A percentile compares a stretch with the other conserved stretches of the same genome.
Evolutionary conservation across 2,329 filamentous ascomycete species (phyloP).

Genomic region (Aspergillus tubingensis): DNA sequence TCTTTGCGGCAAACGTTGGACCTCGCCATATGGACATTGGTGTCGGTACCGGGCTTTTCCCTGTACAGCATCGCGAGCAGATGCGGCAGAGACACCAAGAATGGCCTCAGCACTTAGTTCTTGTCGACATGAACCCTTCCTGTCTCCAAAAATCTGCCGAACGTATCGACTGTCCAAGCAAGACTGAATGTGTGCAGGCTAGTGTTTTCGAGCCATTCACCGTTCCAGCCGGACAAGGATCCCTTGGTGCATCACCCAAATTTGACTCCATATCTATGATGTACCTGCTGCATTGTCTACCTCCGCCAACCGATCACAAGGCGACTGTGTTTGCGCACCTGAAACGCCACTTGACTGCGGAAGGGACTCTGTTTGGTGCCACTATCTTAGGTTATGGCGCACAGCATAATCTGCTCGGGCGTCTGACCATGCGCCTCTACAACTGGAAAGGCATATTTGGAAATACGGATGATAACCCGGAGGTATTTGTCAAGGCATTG

Average conservation of each 20-base stretch:
- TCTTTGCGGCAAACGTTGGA: slow-evolving; percentile 28
- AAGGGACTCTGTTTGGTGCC: slow-evolving; percentile 43
- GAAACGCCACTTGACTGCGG: slow-evolving; percentile 34
- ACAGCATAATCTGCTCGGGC: slow-evolving; percentile 28
- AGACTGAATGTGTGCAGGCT: slow-evolving; percentile 32
- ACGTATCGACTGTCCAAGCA: slow-evolving; percentile 11
- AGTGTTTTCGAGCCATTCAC: slow-evolving; percentile 38
- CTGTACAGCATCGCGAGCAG: slow-evolving; percentile 10
- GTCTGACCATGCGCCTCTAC: not conserved
- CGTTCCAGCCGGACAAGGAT: slow-evolving; percentile 18
- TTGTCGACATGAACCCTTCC: slow-evolving; percentile 25
- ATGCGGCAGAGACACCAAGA: slow-evolving; percentile 8
- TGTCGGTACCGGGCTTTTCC: slow-evolving; percentile 33
- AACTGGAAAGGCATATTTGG: slow-evolving; percentile 5
- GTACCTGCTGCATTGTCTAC: slow-evolving; percentile 49
- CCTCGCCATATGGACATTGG: slow-evolving; percentile 33
- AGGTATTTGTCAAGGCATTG: slow-evolving; percentile 2
- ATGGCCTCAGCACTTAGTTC: slow-evolving; percentile 16
- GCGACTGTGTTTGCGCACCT: slow-evolving; percentile 33
- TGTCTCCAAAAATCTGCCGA: slow-evolving; percentile 5
- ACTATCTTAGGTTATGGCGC: slow-evolving; percentile 39
- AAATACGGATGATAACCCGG: not conserved
- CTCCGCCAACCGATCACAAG: slow-evolving; percentile 33
- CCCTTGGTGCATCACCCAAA: slow-evolving; percentile 3
- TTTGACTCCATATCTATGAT: slow-evolving; percentile 51